Base-by-base conservation (phyloP, 2,329 filamentous ascomycete genomes). In the Alternaria angustiovoidea region DNA sequence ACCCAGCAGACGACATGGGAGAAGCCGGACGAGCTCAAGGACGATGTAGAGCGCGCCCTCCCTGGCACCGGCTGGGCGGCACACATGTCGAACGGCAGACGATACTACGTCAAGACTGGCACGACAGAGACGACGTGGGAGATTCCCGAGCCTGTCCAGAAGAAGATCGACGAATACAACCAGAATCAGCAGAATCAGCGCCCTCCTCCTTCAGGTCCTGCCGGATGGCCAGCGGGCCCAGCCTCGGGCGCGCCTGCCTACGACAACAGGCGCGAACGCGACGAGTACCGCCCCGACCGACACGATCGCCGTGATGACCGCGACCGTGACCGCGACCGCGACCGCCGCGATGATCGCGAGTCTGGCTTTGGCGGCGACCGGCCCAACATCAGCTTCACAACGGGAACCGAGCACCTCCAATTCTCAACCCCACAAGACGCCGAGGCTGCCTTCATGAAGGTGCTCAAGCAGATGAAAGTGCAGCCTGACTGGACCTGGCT, bases 401-500 rank as follows among this genome's bases (percentile, higher is more conserved):
- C 82, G 18, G 78, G 82, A 64, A 75, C 87, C 70, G 92, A 94
- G 59, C 36, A 39, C 8, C 68, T 74, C 2, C 73, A 75, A 48
- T 79, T 77, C 56, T 61, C 74, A 6, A 75, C 87, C 1, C 84
- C 88, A 44, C 93, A 97, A 78, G 94, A 98, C 78, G 94, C 94
- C 12, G 94, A 98, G 78, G 90, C 91, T 48, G 94, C 94, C 3
- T 99, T 98, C 76, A 87, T 91, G 77, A 98, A 98, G 80, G 86
- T 97, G 58, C 86, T 99, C 46, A 91, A 90, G 67, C 90, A 93
- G 63, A 89, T 89, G 73, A 91, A 91, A 69, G 92, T 97, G 20
- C 92, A 96, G 75, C 88, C 93, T 5, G 93, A 97, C 73, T 98
- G 93, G 91, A 88, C 88, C 0, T 99, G 94, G 94, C 90, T 95